Conservation (phyloP, 371 early-diverging fungal species). For the Actinomortierella wolfii region DNA sequence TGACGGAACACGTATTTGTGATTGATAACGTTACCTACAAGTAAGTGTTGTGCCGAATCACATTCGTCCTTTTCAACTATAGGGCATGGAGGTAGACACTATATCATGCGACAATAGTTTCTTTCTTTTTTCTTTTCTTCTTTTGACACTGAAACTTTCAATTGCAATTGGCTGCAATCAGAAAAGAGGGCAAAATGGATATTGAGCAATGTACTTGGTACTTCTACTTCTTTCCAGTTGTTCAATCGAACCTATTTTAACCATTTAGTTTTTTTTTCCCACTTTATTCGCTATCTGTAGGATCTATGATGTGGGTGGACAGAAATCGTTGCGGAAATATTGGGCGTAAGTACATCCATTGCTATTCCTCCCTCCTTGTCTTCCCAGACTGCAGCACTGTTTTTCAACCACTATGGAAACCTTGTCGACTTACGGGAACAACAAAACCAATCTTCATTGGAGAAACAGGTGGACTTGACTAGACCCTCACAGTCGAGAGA, state of each 20-base stretch:
- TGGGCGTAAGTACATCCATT: constrained; percentile 56
- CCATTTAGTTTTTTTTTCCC: no score
- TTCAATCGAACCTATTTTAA: no score
- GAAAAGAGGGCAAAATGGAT: no score
- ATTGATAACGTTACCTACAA: constrained; percentile 49
- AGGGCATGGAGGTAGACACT: background rate
- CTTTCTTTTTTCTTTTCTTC: background rate
- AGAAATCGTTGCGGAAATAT: constrained; percentile 62
- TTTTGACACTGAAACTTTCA: background rate
- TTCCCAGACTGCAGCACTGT: background rate
- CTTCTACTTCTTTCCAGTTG: no score
- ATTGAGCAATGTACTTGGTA: no score
- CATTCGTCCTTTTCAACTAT: background rate
- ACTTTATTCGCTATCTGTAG: constrained; percentile 13
- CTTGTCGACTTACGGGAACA: no score
- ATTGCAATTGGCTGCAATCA: no score
- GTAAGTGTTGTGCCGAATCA: constrained; percentile 12
- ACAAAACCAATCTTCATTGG: no score
- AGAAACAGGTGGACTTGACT: no score
- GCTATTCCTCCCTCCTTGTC: background rate
- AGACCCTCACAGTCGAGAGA: no score
- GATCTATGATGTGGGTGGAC: constrained; percentile 64
- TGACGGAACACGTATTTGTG: constrained; percentile 50
- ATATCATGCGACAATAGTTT: background rate
- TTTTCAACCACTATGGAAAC: background rate